Evolutionary conservation across 75 land plant genomes (phyloP).

Genomic region (Sequoia sempervirens): DNA sequence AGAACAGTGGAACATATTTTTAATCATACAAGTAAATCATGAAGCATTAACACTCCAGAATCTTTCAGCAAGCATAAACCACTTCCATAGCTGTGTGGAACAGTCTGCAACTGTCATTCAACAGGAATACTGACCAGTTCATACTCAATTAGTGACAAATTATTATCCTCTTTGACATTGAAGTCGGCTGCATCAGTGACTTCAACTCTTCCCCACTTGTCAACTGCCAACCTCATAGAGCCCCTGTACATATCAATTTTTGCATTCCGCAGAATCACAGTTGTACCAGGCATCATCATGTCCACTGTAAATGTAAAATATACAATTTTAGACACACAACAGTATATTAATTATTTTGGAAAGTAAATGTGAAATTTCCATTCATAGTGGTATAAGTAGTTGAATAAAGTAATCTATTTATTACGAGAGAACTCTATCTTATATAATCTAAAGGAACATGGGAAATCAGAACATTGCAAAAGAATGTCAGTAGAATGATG

Average conservation of each 20-base stretch:
- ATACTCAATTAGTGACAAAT: slow-evolving; percentile 39
- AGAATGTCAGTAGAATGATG: background rate
- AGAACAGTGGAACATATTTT: background rate
- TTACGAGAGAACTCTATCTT: background rate
- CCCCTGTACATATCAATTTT: slow-evolving; percentile 90
- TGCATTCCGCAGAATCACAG: slow-evolving; percentile 70
- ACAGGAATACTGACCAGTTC: slow-evolving; percentile 42
- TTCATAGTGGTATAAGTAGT: background rate
- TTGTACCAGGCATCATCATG: slow-evolving; percentile 58
- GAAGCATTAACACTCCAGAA: background rate
- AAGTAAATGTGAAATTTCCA: background rate
- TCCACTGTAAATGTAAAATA: slow-evolving; percentile 47
- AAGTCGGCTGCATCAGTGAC: slow-evolving; percentile 47
- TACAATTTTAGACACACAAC: background rate
- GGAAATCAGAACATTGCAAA: background rate
- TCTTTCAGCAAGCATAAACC: background rate
- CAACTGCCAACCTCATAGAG: slow-evolving; percentile 83
- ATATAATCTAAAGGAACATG: background rate
- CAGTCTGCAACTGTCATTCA: background rate
- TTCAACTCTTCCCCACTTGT: slow-evolving; percentile 75
- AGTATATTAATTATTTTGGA: background rate
- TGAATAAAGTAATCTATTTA: background rate
- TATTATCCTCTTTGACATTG: slow-evolving; percentile 38
- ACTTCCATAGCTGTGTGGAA: background rate
- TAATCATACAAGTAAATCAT: background rate